A percentile compares a stretch with the other conserved stretches of the same genome.
Evolutionary conservation across 2,329 filamentous ascomycete genomes (phyloP).

Genomic region (Mycocentrospora acerina): DNA sequence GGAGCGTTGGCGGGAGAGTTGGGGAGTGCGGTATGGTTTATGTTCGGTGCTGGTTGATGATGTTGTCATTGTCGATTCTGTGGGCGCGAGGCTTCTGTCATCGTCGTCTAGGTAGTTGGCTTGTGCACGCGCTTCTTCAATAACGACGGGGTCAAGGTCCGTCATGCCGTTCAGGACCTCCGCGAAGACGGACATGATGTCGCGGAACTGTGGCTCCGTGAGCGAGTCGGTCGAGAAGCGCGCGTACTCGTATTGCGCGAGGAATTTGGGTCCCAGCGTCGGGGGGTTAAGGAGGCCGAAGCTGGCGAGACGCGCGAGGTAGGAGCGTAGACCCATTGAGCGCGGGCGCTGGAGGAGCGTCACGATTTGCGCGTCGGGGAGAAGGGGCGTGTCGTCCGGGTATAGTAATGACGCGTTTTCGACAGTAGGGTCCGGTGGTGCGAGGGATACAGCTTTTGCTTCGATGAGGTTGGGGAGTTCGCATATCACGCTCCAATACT

Average conservation of each 20-base stretch:
- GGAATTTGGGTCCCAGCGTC: conserved; percentile 60
- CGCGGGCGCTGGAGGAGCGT: conserved; percentile 69
- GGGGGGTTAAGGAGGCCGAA: conserved; percentile 63
- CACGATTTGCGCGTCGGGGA: conserved; percentile 67
- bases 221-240: conserved; percentile 76
- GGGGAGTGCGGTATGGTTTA: conserved; percentile 30
- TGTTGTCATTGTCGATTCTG: conserved; percentile 21
- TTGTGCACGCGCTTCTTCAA: conserved; percentile 47
- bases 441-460: conserved; percentile 86
- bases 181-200: conserved; percentile 82
- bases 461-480: conserved; percentile 90
- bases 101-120: conserved; percentile 24
- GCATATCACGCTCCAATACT: conserved; percentile 76
- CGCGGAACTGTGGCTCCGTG: conserved; percentile 69
- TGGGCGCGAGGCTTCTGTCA: conserved; percentile 36
- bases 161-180: conserved; percentile 76
- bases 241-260: conserved; percentile 77
- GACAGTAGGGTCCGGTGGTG: conserved; percentile 58
- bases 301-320: conserved; percentile 69
- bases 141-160: conserved; percentile 57
- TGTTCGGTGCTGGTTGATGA: conserved; percentile 26
- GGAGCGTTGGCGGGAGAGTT: conserved; percentile 23
- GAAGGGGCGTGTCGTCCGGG: conserved; percentile 33
- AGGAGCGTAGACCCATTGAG: conserved; percentile 75
- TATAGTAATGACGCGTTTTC: conserved; percentile 22